Evolutionary conservation across 1,284 basidiomycete genomes (phyloP).

Genomic region (Heterobasidion occidentale): DNA sequence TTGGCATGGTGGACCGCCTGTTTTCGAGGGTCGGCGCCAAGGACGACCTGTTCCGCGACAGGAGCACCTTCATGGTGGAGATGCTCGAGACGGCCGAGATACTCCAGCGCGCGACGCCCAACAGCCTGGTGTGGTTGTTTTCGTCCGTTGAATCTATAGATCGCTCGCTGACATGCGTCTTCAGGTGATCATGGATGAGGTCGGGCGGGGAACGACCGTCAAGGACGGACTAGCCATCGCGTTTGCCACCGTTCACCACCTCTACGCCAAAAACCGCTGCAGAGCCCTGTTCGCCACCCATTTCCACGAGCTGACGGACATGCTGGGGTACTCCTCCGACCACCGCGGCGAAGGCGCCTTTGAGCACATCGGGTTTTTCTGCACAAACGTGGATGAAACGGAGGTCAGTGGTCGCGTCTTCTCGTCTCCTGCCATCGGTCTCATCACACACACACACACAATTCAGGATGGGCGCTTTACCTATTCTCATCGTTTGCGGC

Average conservation of each 20-base stretch:
- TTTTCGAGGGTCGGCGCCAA: constrained; percentile 95
- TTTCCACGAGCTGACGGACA: constrained; percentile 88
- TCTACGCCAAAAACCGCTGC: constrained; percentile 69
- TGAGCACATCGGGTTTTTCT: constrained; percentile 72
- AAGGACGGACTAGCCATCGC: constrained; percentile 91
- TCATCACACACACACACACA: constrained; percentile 4
- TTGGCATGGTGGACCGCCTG: constrained; percentile 87
- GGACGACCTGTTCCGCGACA: constrained; percentile 89
- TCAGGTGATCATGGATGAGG: constrained; percentile 97
- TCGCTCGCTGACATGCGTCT: background rate
- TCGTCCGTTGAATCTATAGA: background rate
- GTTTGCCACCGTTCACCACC: constrained; percentile 83
- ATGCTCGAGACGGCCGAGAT: constrained; percentile 85
- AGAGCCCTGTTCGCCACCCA: constrained; percentile 94
- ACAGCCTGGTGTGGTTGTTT: constrained; percentile 57
- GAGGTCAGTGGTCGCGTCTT: constrained; percentile 32
- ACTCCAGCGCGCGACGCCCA: constrained; percentile 72
- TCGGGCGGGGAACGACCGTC: constrained; percentile 91
- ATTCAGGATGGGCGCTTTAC: constrained; percentile 64
- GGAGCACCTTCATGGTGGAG: constrained; percentile 93
- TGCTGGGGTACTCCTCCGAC: constrained; percentile 56
- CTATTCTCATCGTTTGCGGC: constrained; percentile 76
- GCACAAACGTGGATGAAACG: constrained; percentile 78
- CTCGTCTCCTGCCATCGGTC: background rate
- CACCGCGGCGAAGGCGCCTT: constrained; percentile 39